phyloP scores from a whole-genome alignment of 1,284 basidiomycete species.

The Tilletia horrida region DNA sequence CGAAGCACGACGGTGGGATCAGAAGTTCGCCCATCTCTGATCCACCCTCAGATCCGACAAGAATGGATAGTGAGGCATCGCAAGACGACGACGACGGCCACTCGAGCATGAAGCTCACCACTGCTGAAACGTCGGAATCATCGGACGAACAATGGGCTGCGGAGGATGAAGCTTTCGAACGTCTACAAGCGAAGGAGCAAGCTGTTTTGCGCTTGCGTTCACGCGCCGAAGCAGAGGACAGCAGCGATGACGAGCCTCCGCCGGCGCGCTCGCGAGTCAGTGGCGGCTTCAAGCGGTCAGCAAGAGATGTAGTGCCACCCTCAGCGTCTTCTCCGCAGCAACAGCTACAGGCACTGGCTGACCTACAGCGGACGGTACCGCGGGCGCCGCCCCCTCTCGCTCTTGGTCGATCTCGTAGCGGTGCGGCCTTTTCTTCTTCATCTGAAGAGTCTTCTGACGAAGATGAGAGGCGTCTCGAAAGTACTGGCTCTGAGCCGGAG shows the following conservation, averaged over 20 bases:
- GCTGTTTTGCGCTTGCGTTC: neutral
- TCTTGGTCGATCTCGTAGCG: slow-evolving; percentile 34
- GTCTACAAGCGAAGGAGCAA: neutral
- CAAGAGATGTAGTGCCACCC: neutral
- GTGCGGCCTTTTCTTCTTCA: slow-evolving; percentile 39
- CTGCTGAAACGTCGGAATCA: neutral
- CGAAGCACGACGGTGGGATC: no score
- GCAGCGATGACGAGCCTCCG: neutral
- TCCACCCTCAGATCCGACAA: no score
- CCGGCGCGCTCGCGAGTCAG: no score
- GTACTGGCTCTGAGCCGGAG: slow-evolving; percentile 11
- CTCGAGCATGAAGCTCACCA: neutral
- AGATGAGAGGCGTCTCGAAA: slow-evolving; percentile 17
- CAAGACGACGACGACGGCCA: no score
- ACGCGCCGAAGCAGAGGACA: neutral
- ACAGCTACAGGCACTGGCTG: slow-evolving; percentile 19
- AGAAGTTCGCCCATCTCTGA: no score
- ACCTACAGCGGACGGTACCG: slow-evolving; percentile 29
- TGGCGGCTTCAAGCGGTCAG: neutral
- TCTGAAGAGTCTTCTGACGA: slow-evolving; percentile 18
- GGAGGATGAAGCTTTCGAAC: slow-evolving; percentile 4
- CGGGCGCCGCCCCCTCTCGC: slow-evolving; percentile 37
- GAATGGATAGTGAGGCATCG: no score
- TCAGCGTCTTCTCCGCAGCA: neutral
- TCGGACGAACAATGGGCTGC: slow-evolving; percentile 9